These are phyloP conservation scores for Aspergillus brasiliensis DNA, from an alignment of 2,329 filamentous ascomycete genomes.

Conservation along the genomic window DNA sequence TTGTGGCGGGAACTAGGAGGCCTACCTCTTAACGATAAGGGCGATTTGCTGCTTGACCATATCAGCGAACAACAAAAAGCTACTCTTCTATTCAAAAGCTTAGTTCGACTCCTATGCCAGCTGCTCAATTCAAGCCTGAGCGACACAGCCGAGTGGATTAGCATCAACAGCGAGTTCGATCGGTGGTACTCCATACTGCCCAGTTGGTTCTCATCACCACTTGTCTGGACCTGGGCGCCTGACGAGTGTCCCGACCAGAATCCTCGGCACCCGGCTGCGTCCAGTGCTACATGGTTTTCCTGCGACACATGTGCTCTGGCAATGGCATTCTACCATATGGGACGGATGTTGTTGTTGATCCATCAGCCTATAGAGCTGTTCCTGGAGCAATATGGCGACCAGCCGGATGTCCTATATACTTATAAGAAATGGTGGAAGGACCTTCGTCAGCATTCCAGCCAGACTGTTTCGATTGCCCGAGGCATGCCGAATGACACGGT, in stretches of 20 bases:
- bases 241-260: not conserved
- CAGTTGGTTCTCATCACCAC: constrained; percentile 1
- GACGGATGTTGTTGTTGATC: constrained; percentile 17
- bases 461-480: constrained; percentile 13
- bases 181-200: not conserved
- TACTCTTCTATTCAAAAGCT: not conserved
- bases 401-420: not conserved
- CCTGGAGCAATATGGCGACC: not conserved
- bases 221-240: constrained; percentile 8
- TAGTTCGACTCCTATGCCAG: constrained; percentile 9
- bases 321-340: constrained; percentile 24
- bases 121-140: not conserved
- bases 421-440: not conserved
- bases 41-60: not conserved
- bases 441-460: constrained; percentile 1
- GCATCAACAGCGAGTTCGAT: constrained; percentile 2
- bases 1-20: constrained; percentile 10
- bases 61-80: too few relatives aligned
- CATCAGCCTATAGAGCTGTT: constrained; percentile 8
- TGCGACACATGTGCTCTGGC: constrained; percentile 19
- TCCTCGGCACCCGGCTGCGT: not conserved
- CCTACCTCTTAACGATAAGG: not conserved
- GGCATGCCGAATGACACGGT: constrained; percentile 14
- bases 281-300: constrained; percentile 21
- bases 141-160: not conserved